Base-by-base conservation (phyloP, 306 rosid genomes). In the Corylus americana region DNA sequence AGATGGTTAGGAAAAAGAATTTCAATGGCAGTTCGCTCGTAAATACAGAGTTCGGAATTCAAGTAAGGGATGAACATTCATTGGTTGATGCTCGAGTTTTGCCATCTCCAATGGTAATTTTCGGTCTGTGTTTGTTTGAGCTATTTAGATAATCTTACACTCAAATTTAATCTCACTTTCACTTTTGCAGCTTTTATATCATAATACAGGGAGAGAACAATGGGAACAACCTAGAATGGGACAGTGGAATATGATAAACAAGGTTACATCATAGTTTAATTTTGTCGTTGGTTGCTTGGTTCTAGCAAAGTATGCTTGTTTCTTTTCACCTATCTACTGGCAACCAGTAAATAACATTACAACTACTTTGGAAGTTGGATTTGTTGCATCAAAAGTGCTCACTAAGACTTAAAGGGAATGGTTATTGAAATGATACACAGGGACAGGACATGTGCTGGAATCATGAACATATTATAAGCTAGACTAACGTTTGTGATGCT, bases 211-310 rank as follows among this genome's bases (percentile, higher is more conserved):
- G 0, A 71, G 1, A 45, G 91, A 89, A 37, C 7, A 81, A 29
- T 71, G 1, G 14, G 94, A 86, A 64, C 82, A 83, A 22, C 99
- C 99, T 0, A 13, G 4, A 11, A 87, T 89, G 93, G 99, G 98
- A 11, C 91, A 88, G 7, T 95, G 99, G 98, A 95, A 95, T 37
- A 95, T 93, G 97, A 95, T 90, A 0, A 66, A 87, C 7, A 91
- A 93, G 96, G 99, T 93, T 75, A 80, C 58, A 8, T 31, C 35
- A 31, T 44, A 29, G 39, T 37, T 44, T 29, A 14, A 42, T 11
- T 39, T 8, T 48, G 4, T 7, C 29, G 20, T 42, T 53, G 50
- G 16, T 13, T 59, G n/a, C 4, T 4, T 3, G 3, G 14, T 10
- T 22, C 25, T 22, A 12, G 71, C 12, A 35, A 27, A 31, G 31